phyloP scores from a whole-genome alignment of 495 filamentous ascomycete species.

The Hypoxylon lenormandii region DNA sequence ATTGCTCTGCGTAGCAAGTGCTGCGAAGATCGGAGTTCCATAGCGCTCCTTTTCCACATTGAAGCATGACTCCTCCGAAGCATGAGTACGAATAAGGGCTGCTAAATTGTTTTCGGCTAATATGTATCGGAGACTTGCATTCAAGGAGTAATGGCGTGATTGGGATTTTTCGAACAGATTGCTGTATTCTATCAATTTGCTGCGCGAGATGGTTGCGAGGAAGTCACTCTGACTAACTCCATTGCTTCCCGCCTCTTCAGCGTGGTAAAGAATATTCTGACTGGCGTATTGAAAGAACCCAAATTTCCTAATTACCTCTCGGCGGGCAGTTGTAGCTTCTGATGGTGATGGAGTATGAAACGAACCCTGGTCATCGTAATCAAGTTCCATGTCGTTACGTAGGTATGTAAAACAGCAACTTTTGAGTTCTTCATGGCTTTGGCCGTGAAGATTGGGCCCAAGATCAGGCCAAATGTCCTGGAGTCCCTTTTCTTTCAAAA shows the following conservation, averaged over 20 bases:
- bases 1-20: constrained; percentile 49
- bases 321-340: constrained; percentile 38
- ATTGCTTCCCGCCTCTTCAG: constrained; percentile 53
- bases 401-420: constrained; percentile 52
- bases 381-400: constrained; percentile 30
- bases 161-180: constrained; percentile 48
- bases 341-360: constrained; percentile 25
- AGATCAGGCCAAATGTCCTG: constrained; percentile 33
- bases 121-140: constrained; percentile 61
- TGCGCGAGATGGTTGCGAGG: constrained; percentile 50
- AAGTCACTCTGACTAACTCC: constrained; percentile 56
- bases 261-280: constrained; percentile 59
- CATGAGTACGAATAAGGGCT: constrained; percentile 54
- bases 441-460: constrained; percentile 42
- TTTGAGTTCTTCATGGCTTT: constrained; percentile 54
- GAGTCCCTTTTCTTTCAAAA: constrained; percentile 38
- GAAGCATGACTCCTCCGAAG: constrained; percentile 39
- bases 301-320: constrained; percentile 43
- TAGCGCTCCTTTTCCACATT: constrained; percentile 54
- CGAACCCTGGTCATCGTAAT: constrained; percentile 38
- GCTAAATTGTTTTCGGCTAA: constrained; percentile 58
- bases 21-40: constrained; percentile 60
- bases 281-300: constrained; percentile 63
- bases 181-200: constrained; percentile 54
- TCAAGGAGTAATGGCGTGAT: constrained; percentile 49